A percentile compares a stretch with the other conserved stretches of the same genome.
phyloP scores from a whole-genome alignment of 2,329 filamentous ascomycete genomes.

The Colletotrichum sp. region DNA sequence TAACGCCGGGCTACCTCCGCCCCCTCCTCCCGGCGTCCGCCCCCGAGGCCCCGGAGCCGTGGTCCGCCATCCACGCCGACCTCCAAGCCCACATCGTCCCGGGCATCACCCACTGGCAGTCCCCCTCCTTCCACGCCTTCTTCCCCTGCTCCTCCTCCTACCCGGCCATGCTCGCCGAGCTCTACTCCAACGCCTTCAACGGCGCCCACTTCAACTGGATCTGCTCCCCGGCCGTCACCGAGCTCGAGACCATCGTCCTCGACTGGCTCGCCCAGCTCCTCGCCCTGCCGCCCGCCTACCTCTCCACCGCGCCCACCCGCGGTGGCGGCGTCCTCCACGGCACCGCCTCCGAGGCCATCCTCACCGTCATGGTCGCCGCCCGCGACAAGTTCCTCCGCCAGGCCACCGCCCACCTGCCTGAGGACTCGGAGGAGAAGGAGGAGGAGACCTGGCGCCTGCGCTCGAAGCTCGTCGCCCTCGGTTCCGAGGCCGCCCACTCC shows the following conservation, averaged over 20 bases:
- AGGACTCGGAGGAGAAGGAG: constrained; percentile 69
- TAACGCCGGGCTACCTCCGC: constrained; percentile 85
- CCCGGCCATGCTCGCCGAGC: constrained; percentile 86
- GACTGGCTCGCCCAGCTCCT: constrained; percentile 88
- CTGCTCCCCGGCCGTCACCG: constrained; percentile 88
- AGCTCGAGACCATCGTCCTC: constrained; percentile 90
- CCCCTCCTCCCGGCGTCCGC: constrained; percentile 74
- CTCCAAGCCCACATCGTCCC: constrained; percentile 88
- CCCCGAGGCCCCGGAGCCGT: constrained; percentile 72
- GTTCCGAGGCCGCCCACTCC: constrained; percentile 80
- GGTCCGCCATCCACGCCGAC: constrained; percentile 81
- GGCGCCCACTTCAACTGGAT: constrained; percentile 98
- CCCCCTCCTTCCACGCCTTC: constrained; percentile 94
- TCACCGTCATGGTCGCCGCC: constrained; percentile 87
- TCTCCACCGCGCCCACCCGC: constrained; percentile 70
- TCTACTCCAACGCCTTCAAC: constrained; percentile 89
- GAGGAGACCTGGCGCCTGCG: constrained; percentile 65
- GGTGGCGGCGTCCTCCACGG: constrained; percentile 96
- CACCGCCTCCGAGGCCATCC: constrained; percentile 84
- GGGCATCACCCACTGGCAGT: constrained; percentile 93
- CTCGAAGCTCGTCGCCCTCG: constrained; percentile 74
- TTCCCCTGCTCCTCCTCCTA: constrained; percentile 85
- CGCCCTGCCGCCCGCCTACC: constrained; percentile 73
- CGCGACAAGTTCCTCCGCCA: constrained; percentile 77
- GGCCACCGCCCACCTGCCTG: constrained; percentile 55